These are phyloP conservation scores for Solanum chilense DNA, from an alignment of 257 asterid species.

Conservation along the genomic window DNA sequence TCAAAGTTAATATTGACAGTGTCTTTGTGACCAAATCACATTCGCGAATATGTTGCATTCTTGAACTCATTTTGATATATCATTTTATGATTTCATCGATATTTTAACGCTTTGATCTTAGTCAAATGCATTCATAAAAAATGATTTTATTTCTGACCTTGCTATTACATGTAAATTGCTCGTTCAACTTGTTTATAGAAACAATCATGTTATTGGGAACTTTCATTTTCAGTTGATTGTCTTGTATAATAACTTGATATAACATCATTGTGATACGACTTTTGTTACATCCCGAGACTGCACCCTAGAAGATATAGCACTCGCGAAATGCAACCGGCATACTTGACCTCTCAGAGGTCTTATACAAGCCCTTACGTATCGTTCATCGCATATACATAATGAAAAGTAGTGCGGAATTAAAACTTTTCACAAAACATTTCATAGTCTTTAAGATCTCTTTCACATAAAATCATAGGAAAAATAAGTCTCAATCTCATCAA, in stretches of 20 bases:
- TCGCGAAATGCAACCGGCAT: fast-evolving
- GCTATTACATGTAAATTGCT: background rate
- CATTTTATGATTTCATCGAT: background rate
- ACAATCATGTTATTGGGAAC: background rate
- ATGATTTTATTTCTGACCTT: too few species aligned
- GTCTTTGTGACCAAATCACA: background rate
- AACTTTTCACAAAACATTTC: too few species aligned
- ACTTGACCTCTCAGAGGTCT: too few species aligned
- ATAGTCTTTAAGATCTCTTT: too few species aligned
- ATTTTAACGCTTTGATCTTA: background rate
- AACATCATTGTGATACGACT: background rate
- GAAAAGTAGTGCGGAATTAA: too few species aligned
- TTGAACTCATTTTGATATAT: background rate
- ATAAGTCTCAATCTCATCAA: too few species aligned
- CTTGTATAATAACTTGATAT: background rate
- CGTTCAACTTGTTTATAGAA: background rate
- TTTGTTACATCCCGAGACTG: too few species aligned
- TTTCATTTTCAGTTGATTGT: background rate
- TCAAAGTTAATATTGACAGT: background rate
- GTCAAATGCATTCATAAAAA: too few species aligned
- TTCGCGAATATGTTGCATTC: background rate
- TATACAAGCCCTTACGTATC: too few species aligned
- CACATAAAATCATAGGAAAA: too few species aligned
- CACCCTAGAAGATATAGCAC: too few species aligned
- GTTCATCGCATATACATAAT: too few species aligned